Evolutionary conservation across 2,329 filamentous ascomycete species (phyloP).

Genomic region (Pseudogymnoascus sp.): DNA sequence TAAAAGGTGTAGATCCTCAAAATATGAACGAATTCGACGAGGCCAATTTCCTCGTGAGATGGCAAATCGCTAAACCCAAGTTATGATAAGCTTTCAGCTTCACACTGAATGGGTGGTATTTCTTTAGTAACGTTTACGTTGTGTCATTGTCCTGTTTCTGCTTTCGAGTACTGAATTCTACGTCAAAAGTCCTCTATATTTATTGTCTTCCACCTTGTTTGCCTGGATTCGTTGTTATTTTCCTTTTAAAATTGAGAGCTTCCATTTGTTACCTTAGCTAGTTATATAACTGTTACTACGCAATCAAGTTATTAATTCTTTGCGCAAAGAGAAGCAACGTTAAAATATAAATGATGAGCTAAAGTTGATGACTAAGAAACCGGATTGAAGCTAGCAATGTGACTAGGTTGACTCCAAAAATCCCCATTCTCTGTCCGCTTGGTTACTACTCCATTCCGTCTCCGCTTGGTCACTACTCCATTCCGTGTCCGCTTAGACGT

Average conservation of each 20-base stretch:
- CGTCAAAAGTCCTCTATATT: not conserved
- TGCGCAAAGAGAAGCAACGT: not conserved
- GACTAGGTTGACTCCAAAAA: not conserved
- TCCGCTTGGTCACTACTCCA: not conserved
- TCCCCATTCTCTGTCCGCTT: no score
- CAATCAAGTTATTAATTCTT: not conserved
- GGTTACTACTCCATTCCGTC: not conserved
- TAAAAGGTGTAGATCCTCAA: not conserved
- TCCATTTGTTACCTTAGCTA: not conserved
- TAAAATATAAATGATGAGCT: not conserved
- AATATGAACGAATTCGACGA: not conserved
- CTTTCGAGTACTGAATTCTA: not conserved
- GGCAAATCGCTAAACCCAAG: not conserved
- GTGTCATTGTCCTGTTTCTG: not conserved
- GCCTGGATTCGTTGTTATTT: not conserved
- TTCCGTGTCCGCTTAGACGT: not conserved
- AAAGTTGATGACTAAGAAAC: not conserved
- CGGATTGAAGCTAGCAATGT: not conserved
- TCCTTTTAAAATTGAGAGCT: not conserved
- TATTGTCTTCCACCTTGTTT: not conserved
- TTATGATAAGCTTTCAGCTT: not conserved
- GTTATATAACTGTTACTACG: not conserved
- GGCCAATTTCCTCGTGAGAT: not conserved
- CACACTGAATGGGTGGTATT: not conserved
- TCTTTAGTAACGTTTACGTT: not conserved